Conservation (phyloP, 2,329 filamentous ascomycete species). For the Elsinoe fawcettii region DNA sequence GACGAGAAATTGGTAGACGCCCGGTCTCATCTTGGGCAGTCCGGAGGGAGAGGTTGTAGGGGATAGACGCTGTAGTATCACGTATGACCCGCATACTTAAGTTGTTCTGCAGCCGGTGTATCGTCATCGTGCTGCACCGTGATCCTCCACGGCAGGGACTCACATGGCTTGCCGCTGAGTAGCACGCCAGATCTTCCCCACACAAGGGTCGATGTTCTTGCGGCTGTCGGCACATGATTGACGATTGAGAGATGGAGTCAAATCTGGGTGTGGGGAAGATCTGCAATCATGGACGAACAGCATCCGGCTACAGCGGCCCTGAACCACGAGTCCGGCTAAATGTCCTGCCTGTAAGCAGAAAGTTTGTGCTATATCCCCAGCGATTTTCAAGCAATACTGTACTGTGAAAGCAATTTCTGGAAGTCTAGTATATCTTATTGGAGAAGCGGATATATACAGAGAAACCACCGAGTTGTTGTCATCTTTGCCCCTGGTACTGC, state of each 20-base stretch:
- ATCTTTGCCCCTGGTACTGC: too few species aligned
- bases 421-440: too few species aligned
- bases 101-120: neutral
- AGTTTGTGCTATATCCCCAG: too few species aligned
- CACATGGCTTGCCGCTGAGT: too few species aligned
- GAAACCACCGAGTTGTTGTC: too few species aligned
- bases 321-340: neutral
- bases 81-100: neutral
- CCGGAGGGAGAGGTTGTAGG: neutral
- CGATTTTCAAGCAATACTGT: too few species aligned
- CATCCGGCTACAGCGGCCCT: neutral
- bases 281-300: neutral
- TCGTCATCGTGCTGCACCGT: neutral
- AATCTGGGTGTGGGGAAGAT: neutral
- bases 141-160: too few species aligned
- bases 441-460: too few species aligned
- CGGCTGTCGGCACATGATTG: constrained; percentile 6
- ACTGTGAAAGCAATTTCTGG: too few species aligned
- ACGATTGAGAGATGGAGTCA: neutral
- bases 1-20: constrained; percentile 25
- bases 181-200: neutral
- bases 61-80: neutral
- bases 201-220: neutral
- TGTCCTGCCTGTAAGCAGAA: neutral
- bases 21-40: constrained; percentile 18